phyloP scores from a whole-genome alignment of 805 yeast genomes.

The Spencermartinsiella europaea region DNA sequence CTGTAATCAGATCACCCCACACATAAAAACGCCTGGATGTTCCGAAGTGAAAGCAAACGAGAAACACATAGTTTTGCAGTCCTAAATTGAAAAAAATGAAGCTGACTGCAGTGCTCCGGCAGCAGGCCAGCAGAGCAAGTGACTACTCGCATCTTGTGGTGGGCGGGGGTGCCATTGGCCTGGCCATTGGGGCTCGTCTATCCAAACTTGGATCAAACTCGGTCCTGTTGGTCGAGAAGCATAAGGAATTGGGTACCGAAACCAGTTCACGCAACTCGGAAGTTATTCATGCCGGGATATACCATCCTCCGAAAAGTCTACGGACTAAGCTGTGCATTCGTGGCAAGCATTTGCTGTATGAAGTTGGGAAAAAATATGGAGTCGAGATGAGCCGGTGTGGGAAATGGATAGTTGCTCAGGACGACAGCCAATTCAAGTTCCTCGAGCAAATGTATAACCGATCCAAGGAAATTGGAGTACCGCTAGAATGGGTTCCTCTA shows the following conservation, averaged over 20 bases:
- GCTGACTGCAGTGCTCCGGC: background rate
- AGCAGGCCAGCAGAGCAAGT: background rate
- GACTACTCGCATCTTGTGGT: conserved; percentile 69
- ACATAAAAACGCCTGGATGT: too few relatives aligned
- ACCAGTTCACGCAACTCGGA: conserved; percentile 89
- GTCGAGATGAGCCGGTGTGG: conserved; percentile 62
- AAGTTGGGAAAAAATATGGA: conserved; percentile 38
- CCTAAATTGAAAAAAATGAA: too few relatives aligned
- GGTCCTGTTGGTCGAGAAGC: conserved; percentile 67
- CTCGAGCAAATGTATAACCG: conserved; percentile 49
- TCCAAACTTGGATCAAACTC: conserved; percentile 40
- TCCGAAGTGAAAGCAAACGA: too few relatives aligned
- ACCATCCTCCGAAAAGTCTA: conserved; percentile 65
- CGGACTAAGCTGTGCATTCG: conserved; percentile 66
- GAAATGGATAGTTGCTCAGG: conserved; percentile 82
- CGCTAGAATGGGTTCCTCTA: conserved; percentile 51
- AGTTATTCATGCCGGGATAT: conserved; percentile 87
- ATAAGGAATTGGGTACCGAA: conserved; percentile 63
- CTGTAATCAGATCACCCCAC: too few relatives aligned
- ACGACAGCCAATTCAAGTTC: conserved; percentile 54
- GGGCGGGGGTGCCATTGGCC: conserved; percentile 84
- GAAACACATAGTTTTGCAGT: too few relatives aligned
- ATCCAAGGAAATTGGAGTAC: conserved; percentile 49
- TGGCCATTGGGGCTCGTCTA: conserved; percentile 73
- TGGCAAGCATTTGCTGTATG: conserved; percentile 68